A percentile compares a stretch with the other conserved stretches of the same genome.
Evolutionary conservation across 345 rosid species (phyloP).

Genomic region (Pistacia integerrima): DNA sequence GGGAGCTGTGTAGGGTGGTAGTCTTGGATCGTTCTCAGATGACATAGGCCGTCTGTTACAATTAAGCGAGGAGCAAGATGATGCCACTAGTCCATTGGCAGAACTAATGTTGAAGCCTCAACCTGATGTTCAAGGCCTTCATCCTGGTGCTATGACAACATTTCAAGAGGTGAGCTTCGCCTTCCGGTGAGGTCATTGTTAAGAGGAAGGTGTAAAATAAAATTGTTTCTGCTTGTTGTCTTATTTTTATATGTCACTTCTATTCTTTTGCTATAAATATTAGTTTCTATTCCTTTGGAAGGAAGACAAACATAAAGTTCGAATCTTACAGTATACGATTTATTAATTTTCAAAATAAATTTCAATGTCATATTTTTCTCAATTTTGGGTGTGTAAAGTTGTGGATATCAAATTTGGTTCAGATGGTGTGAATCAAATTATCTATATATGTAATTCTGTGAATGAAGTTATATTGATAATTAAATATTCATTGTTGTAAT

Average conservation of each 20-base stretch:
- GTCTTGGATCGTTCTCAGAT: constrained; percentile 60
- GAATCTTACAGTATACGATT: neutral
- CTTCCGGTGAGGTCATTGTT: no score
- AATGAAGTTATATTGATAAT: neutral
- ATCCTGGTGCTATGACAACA: constrained; percentile 25
- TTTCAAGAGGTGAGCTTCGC: constrained; percentile 43
- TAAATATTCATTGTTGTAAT: neutral
- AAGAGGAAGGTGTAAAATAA: no score
- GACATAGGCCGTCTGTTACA: constrained; percentile 63
- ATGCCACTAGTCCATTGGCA: constrained; percentile 69
- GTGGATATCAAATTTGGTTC: neutral
- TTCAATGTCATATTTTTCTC: neutral
- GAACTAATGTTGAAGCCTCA: constrained; percentile 47
- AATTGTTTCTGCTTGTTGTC: neutral
- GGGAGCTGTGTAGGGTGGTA: constrained; percentile 54
- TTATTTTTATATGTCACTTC: neutral
- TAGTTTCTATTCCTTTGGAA: neutral
- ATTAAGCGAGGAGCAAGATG: constrained; percentile 67
- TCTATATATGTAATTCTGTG: neutral
- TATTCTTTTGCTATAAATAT: neutral
- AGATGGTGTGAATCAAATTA: neutral
- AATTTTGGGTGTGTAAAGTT: neutral
- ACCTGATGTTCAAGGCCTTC: constrained; percentile 35
- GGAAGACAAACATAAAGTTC: neutral
- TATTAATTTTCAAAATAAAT: neutral